Conservation (phyloP, 1,139 yeast genomes). For the Yamadazyma diospyri region DNA sequence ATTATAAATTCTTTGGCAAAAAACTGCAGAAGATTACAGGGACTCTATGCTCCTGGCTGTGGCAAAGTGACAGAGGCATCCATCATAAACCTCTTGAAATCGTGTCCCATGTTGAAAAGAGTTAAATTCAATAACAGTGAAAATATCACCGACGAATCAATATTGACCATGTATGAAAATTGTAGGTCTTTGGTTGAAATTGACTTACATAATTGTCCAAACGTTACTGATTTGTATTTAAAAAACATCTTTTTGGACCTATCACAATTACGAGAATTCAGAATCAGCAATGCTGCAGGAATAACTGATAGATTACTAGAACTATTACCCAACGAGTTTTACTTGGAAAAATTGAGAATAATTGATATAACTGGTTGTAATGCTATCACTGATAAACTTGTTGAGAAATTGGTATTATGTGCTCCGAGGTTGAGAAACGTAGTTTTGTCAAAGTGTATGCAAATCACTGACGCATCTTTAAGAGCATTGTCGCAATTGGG, state of each 20-base stretch:
- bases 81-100: slow-evolving; percentile 52
- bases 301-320: slow-evolving; percentile 65
- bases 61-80: slow-evolving; percentile 64
- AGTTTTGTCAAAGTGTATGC: slow-evolving; percentile 83
- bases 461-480: slow-evolving; percentile 80
- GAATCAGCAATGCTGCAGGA: slow-evolving; percentile 71
- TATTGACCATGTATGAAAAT: slow-evolving; percentile 58
- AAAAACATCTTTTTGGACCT: slow-evolving; percentile 60
- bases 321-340: slow-evolving; percentile 38
- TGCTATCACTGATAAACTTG: slow-evolving; percentile 75
- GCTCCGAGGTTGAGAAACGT: slow-evolving; percentile 89
- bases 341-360: slow-evolving; percentile 58
- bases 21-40: slow-evolving; percentile 77
- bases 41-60: slow-evolving; percentile 87
- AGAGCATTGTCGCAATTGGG: slow-evolving; percentile 72
- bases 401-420: slow-evolving; percentile 64
- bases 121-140: slow-evolving; percentile 75
- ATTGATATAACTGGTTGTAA: slow-evolving; percentile 85
- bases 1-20: slow-evolving; percentile 68
- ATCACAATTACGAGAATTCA: slow-evolving; percentile 74
- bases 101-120: slow-evolving; percentile 77
- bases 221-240: slow-evolving; percentile 62
- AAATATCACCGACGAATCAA: slow-evolving; percentile 64
- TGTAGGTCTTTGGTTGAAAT: slow-evolving; percentile 86
- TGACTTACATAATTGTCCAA: slow-evolving; percentile 81